Percentiles rank a stretch among this genome's conserved stretches.
Evolutionary conservation across 2,329 filamentous ascomycete species (phyloP).

Genomic region (Fusarium fracticaudum): DNA sequence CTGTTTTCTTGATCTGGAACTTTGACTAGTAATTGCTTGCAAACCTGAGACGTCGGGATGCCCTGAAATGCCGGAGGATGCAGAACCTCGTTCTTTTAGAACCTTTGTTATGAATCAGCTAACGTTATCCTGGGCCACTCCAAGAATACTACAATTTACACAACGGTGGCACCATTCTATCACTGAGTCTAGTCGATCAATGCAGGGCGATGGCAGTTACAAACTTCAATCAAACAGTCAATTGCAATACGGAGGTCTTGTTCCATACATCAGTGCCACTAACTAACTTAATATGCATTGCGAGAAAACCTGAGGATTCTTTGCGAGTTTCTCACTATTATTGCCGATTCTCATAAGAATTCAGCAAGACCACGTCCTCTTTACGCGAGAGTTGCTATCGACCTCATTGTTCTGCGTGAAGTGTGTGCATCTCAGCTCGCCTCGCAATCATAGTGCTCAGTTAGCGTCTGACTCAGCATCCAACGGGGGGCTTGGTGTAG

Average conservation of each 20-base stretch:
- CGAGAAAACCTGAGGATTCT: accelerated
- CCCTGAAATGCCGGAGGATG: background rate
- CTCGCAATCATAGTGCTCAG: accelerated
- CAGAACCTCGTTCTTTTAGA: too few species aligned
- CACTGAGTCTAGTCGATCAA: accelerated
- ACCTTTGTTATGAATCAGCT: background rate
- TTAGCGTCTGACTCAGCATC: background rate
- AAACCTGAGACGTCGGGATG: background rate
- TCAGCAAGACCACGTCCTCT: background rate
- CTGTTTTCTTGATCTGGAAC: background rate
- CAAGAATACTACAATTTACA: too few species aligned
- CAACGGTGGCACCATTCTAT: accelerated
- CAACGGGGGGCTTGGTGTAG: slow-evolving; percentile 1
- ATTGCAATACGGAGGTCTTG: background rate
- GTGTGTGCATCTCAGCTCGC: accelerated
- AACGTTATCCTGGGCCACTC: background rate
- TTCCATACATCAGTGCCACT: background rate
- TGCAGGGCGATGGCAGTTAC: accelerated
- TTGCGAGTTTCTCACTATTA: accelerated
- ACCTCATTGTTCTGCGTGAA: too few species aligned
- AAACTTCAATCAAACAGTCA: background rate
- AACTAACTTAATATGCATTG: accelerated
- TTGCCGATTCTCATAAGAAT: accelerated
- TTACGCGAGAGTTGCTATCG: background rate
- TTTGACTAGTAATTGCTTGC: background rate